Evolutionary conservation across 163 green algal genomes (phyloP), one percentile per base, ranked within the genome.

Genomic region (Botryococcus braunii): DNA sequence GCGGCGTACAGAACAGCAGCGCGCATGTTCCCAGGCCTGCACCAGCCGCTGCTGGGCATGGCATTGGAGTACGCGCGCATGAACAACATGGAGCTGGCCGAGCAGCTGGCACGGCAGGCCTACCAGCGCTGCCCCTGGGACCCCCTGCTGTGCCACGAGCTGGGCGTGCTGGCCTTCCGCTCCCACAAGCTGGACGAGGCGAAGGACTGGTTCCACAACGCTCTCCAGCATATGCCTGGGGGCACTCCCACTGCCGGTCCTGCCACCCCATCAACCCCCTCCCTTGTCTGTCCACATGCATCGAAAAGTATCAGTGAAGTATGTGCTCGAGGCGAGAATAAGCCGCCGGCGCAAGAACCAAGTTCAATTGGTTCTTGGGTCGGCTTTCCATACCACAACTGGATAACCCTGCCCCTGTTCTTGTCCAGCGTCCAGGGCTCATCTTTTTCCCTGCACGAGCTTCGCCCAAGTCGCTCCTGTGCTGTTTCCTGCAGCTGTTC

Each of bases 1-100:
- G 92, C 89, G 17, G 94, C 94, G 0, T 99, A 97, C 74, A 82
- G 94, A 32, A 96, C 92, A 1, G 94, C 94, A 32, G 68, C 83
- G 21, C 84, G 94, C 11, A 83, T 97, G 25, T 98, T 98, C 77
- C 88, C 89, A 3, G 93, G 93, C 5, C 82, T 96, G 71, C 91
- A 97, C 77, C 70, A 85, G 31, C 91, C 94, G 5, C 55, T 97
- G 49, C 72, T 97, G 62, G 94, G 88, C 62, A 94, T 97, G 81
- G 93, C 89, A 48, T 88, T 90, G 70, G 93, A 97, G 79, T 97
- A 97, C 77, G 72, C 83, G 66, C 76, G 83, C 66, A 96, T 95
- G 76, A 95, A 94, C 76, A 96, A 96, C 82, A 71, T 92, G 57
- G 72, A 76, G 25, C 75, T 97, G 61, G 86, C 88, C 23, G 77